These are phyloP conservation scores for Speleostelium caveatum DNA, from an alignment of 78 protist species.

Conservation along the genomic window DNA sequence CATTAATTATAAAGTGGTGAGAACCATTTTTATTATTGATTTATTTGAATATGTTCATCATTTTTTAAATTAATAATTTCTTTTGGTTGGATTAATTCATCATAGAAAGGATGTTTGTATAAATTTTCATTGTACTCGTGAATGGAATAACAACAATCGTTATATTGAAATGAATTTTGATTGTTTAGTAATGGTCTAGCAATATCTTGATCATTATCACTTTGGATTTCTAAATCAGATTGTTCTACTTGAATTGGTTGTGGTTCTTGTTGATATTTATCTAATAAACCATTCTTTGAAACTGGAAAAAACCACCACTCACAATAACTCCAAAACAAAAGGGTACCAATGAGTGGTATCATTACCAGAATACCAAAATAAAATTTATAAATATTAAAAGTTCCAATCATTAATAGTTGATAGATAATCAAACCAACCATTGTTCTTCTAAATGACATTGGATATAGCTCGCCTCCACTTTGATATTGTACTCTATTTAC, in stretches of 20 bases:
- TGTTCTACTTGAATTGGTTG: neutral
- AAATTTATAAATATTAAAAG: slow-evolving; percentile 65
- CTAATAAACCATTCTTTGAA: slow-evolving; percentile 48
- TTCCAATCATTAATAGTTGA: slow-evolving; percentile 79
- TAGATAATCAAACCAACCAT: slow-evolving; percentile 48
- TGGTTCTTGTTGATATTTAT: slow-evolving; percentile 6
- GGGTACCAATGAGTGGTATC: slow-evolving; percentile 17
- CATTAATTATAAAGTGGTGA: too few species aligned
- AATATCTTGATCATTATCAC: too few species aligned
- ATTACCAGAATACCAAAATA: slow-evolving; percentile 32
- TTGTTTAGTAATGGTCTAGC: too few species aligned
- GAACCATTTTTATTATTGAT: too few species aligned
- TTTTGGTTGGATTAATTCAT: neutral
- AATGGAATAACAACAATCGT: slow-evolving; percentile 9
- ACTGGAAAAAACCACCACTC: slow-evolving; percentile 1
- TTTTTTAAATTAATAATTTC: too few species aligned
- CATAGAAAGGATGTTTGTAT: slow-evolving; percentile 8
- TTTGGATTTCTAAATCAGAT: too few species aligned
- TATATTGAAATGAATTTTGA: neutral
- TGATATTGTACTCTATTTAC: slow-evolving; percentile 60
- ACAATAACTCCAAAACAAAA: slow-evolving; percentile 9
- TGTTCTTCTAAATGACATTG: slow-evolving; percentile 31
- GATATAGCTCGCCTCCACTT: slow-evolving; percentile 47
- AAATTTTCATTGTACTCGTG: neutral
- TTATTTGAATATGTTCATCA: too few species aligned